Evolutionary conservation across 73 alveolate species (phyloP).

Genomic region (Paramecium tetraurelia): DNA sequence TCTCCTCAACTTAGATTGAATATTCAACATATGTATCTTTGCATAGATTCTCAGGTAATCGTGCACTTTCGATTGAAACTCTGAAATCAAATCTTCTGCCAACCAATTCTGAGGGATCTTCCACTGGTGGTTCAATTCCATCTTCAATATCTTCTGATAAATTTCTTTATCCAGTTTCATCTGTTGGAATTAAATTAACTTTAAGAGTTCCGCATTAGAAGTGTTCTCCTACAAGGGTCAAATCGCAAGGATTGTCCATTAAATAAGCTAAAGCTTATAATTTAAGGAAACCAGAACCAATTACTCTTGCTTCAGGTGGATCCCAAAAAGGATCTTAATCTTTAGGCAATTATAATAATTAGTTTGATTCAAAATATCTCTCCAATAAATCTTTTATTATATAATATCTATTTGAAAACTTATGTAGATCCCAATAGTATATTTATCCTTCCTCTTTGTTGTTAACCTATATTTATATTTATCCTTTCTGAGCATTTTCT

Average conservation of each 20-base stretch:
- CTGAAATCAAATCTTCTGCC: conserved; percentile 55
- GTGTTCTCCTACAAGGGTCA: conserved; percentile 78
- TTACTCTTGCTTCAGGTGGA: conserved; percentile 80
- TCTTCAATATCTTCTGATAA: conserved; percentile 72
- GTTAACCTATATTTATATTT: conserved; percentile 72
- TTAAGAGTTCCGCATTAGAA: conserved; percentile 70
- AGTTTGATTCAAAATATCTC: conserved; percentile 76
- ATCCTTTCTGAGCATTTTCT: not conserved
- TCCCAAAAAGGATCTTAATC: conserved; percentile 95
- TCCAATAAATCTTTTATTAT: conserved; percentile 87
- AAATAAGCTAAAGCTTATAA: conserved; percentile 88
- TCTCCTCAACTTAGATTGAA: conserved; percentile 67
- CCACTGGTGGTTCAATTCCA: conserved; percentile 57
- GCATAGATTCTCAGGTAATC: conserved; percentile 75
- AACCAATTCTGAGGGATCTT: conserved; percentile 55
- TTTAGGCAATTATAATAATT: conserved; percentile 20
- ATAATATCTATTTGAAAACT: conserved; percentile 82
- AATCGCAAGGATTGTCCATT: conserved; percentile 81
- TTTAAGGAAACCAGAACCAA: conserved; percentile 87
- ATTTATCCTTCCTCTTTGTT: conserved; percentile 89
- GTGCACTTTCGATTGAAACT: conserved; percentile 44
- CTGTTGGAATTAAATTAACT: conserved; percentile 78
- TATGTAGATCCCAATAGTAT: conserved; percentile 87
- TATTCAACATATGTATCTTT: conserved; percentile 81
- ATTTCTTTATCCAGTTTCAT: conserved; percentile 75